Evolutionary conservation across 2,329 filamentous ascomycete species (phyloP), one percentile per base, ranked within the genome.

Genomic region (Aspergillus fumigatus): DNA sequence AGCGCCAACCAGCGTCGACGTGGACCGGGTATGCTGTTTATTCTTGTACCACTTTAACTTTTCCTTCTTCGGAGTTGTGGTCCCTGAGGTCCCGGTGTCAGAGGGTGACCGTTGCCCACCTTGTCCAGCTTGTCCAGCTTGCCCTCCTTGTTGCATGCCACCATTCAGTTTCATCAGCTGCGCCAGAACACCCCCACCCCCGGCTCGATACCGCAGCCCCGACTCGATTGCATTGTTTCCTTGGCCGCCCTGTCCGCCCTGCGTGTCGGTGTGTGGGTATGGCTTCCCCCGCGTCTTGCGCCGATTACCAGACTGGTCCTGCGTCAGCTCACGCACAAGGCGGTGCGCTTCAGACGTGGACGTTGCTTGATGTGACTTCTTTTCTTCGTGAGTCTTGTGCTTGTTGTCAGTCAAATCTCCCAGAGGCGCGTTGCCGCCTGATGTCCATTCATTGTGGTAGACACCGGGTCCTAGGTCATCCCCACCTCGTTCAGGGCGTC

Each of bases 41-140:
- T 38, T 70, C 35, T 72, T 70, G 51, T 73, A 74, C 72, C 72
- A 74, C 55, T 71, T 73, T 8, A 56, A 25, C 45, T 64, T 67
- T 26, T 23, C 41, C 9, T 61, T 67, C 56, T 62, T 63, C 8
- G 63, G 57, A 4, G 56, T 60, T 19, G 48, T 53, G 17, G 53
- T 27, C 19, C 54, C 62, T 1, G 61, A 56, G 1, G 40, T 50
- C 10, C 51, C 40, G 1, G 45, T 54, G 4, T 54, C 56, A 17
- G 58, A 45, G 43, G 50, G 59, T 35, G 56, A 59, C 29, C 58
- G 49, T 43, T 59, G 17, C 53, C 56, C 19, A 51, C 32, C 27
- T 29, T 29, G 32, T 6, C 32, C 32, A 2, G 1, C 32, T 17
- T 35, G 32, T 5, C 32, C 32, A 35, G 4, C 32, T 17, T 35